These are phyloP conservation scores for Trematosphaeria pertusa DNA, from an alignment of 2,329 filamentous ascomycete genomes.

Conservation along the genomic window DNA sequence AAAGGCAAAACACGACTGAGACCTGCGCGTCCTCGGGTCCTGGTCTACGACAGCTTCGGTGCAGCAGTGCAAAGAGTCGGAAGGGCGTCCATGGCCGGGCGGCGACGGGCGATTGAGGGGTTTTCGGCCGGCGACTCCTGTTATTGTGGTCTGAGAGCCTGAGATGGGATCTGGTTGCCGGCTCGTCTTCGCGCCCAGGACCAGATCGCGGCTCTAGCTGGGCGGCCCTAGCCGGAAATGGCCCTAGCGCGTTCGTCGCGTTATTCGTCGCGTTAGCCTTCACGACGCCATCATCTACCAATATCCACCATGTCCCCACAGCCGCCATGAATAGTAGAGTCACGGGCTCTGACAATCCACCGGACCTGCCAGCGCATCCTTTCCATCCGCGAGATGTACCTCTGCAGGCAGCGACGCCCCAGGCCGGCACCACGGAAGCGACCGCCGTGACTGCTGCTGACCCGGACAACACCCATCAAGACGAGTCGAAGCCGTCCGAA, in stretches of 20 bases:
- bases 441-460: constrained; percentile 4
- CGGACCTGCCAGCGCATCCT: constrained; percentile 12
- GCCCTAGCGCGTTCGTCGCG: constrained; percentile 27
- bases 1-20: constrained; percentile 27
- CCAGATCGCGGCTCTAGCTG: constrained; percentile 8
- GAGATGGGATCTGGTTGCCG: background rate
- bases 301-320: constrained; percentile 23
- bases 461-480: background rate
- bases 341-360: constrained; percentile 22
- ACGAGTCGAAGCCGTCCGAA: background rate
- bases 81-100: constrained; percentile 26
- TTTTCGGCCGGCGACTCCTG: constrained; percentile 14
- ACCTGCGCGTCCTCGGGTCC: no score
- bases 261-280: constrained; percentile 17
- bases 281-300: background rate
- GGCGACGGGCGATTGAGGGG: constrained; percentile 19
- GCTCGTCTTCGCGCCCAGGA: background rate
- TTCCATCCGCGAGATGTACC: constrained; percentile 20
- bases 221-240: constrained; percentile 18
- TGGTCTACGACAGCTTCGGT: constrained; percentile 19
- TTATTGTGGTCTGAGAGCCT: constrained; percentile 26
- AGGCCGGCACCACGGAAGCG: background rate
- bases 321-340: constrained; percentile 32
- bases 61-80: constrained; percentile 11
- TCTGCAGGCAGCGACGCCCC: constrained; percentile 6